A percentile compares a stretch with the other conserved stretches of the same genome.
phyloP scores from a whole-genome alignment of 2,329 filamentous ascomycete genomes.

The Fusarium irregulare region DNA sequence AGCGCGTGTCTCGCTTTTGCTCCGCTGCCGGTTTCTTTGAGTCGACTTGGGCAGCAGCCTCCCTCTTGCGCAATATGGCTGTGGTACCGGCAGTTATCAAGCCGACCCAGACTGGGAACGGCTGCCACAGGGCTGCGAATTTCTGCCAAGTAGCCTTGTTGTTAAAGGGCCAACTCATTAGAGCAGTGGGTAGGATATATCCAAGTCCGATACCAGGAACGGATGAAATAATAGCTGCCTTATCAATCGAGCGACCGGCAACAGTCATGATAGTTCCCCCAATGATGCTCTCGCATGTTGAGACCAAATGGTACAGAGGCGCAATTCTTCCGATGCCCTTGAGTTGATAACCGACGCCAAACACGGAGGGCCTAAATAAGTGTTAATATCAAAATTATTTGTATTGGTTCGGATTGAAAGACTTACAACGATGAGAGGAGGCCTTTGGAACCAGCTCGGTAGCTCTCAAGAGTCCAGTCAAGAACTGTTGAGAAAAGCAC shows the following conservation, averaged over 20 bases:
- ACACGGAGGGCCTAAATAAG: not conserved
- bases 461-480: slow-evolving; percentile 19
- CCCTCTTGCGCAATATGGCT: fast-evolving
- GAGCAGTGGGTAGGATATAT: not conserved
- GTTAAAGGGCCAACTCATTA: slow-evolving; percentile 4
- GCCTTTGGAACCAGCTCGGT: not conserved
- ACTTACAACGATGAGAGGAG: not conserved
- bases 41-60: fast-evolving
- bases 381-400: not conserved
- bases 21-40: fast-evolving
- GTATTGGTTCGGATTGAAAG: not conserved
- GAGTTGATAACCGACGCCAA: not conserved
- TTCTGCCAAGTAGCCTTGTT: not conserved
- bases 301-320: not conserved
- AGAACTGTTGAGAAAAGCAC: not conserved
- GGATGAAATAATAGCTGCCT: not conserved
- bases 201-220: not conserved
- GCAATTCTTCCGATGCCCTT: not conserved
- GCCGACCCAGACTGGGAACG: not conserved
- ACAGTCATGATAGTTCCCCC: fast-evolving
- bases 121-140: not conserved
- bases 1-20: fast-evolving
- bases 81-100: not conserved
- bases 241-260: not conserved
- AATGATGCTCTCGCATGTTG: not conserved